Conservation (phyloP, 1,284 basidiomycete species). For the Exobasidium cylindrosporum region DNA sequence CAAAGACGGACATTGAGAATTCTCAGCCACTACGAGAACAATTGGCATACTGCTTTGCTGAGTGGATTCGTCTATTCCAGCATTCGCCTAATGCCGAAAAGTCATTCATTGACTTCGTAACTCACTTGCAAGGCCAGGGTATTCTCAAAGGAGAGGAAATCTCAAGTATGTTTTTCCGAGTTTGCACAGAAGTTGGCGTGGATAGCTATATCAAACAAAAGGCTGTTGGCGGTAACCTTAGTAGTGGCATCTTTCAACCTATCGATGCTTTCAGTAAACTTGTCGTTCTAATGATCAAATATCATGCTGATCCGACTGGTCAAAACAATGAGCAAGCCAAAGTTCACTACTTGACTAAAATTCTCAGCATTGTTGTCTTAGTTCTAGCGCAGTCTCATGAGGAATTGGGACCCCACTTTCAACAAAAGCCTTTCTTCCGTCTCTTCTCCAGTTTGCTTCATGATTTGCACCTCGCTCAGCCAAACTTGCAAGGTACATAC, state of each 20-base stretch:
- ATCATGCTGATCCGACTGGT: conserved; percentile 84
- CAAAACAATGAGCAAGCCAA: conserved; percentile 88
- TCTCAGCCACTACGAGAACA: conserved; percentile 58
- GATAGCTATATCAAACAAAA: conserved; percentile 85
- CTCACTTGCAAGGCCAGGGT: conserved; percentile 89
- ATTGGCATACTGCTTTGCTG: conserved; percentile 63
- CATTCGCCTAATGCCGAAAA: conserved; percentile 85
- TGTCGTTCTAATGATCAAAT: conserved; percentile 98
- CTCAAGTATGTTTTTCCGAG: conserved; percentile 96
- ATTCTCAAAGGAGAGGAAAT: conserved; percentile 94
- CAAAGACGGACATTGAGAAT: conserved; percentile 50
- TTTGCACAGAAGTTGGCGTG: conserved; percentile 92
- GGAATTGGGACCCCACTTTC: conserved; percentile 83
- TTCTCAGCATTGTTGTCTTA: conserved; percentile 92
- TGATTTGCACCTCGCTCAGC: conserved; percentile 81
- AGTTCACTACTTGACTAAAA: conserved; percentile 95
- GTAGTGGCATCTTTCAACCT: conserved; percentile 74
- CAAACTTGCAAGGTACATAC: conserved; percentile 76
- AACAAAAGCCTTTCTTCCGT: conserved; percentile 96
- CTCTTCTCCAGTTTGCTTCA: conserved; percentile 96
- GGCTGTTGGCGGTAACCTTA: conserved; percentile 70
- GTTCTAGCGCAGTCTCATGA: conserved; percentile 93
- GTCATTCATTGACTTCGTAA: conserved; percentile 95
- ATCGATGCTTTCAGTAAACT: conserved; percentile 92
- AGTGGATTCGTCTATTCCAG: conserved; percentile 95